These are phyloP conservation scores for Darksidea phi DNA, from an alignment of 495 filamentous ascomycete species.

Conservation along the genomic window DNA sequence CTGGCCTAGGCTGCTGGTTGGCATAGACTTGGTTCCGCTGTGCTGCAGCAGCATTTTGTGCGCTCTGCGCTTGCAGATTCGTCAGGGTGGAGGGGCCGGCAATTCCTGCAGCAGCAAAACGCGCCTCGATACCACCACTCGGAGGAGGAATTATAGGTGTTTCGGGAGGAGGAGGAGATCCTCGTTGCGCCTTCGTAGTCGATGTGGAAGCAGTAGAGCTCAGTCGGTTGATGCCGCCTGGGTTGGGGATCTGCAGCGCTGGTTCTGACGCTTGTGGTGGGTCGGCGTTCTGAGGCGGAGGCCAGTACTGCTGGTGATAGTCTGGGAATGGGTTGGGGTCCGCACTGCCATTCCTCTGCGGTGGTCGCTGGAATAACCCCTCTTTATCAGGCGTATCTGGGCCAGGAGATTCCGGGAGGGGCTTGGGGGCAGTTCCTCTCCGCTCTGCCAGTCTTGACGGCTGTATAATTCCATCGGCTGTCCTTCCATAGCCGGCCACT, in stretches of 20 bases:
- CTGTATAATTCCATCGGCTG: conserved; percentile 25
- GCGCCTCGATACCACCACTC: conserved; percentile 78
- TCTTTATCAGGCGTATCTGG: conserved; percentile 69
- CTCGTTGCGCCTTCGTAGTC: conserved; percentile 86
- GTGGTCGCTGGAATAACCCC: conserved; percentile 62
- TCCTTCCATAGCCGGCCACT: conserved; percentile 37
- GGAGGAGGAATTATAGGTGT: conserved; percentile 80
- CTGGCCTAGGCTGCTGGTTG: conserved; percentile 42
- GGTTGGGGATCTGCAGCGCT: conserved; percentile 45
- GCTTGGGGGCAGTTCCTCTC: conserved; percentile 63
- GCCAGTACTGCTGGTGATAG: conserved; percentile 68
- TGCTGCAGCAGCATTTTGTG: conserved; percentile 75
- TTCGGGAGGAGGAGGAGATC: conserved; percentile 92
- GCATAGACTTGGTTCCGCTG: conserved; percentile 74
- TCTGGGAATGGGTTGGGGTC: conserved; percentile 52
- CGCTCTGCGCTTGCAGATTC: conserved; percentile 75
- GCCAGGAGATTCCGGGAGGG: conserved; percentile 72
- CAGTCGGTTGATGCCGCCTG: conserved; percentile 68
- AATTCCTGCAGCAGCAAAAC: conserved; percentile 85
- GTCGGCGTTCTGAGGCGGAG: conserved; percentile 45
- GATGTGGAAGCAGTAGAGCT: conserved; percentile 87
- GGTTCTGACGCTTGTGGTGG: conserved; percentile 2
- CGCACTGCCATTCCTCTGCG: conserved; percentile 38
- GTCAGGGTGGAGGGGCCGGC: conserved; percentile 78
- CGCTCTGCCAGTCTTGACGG: conserved; percentile 41